phyloP scores from a whole-genome alignment of 805 yeast species.

The Tetrapisispora taiwanensis region DNA sequence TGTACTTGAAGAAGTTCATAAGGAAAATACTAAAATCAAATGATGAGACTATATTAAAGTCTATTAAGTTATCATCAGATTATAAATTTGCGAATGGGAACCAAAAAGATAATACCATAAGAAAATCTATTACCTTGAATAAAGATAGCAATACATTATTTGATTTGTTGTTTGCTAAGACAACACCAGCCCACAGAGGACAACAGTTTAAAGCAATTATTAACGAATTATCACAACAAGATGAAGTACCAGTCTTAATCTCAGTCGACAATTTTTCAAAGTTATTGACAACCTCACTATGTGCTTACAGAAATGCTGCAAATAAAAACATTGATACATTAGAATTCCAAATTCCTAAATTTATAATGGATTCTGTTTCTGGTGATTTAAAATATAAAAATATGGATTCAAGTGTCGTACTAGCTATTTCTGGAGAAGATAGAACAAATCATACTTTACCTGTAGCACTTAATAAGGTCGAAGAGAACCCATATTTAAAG shows the following conservation, averaged over 20 bases:
- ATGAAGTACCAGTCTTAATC: constrained; percentile 46
- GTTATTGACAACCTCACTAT: constrained; percentile 41
- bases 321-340: constrained; percentile 48
- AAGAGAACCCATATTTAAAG: constrained; percentile 48
- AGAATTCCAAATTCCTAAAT: constrained; percentile 54
- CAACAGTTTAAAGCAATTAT: constrained; percentile 45
- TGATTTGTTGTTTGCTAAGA: constrained; percentile 34
- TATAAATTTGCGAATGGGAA: constrained; percentile 28
- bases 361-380: constrained; percentile 42
- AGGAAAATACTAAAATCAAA: constrained; percentile 42
- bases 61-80: constrained; percentile 29
- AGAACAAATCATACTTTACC: constrained; percentile 45
- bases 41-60: constrained; percentile 27
- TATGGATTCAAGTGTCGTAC: constrained; percentile 51
- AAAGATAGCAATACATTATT: constrained; percentile 29
- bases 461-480: constrained; percentile 44
- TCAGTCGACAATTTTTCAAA: constrained; percentile 70
- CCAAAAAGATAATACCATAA: constrained; percentile 22
- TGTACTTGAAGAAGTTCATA: constrained; percentile 55
- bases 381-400: constrained; percentile 41
- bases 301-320: constrained; percentile 50
- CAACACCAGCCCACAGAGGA: constrained; percentile 31
- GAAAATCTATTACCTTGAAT: constrained; percentile 21
- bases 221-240: constrained; percentile 44
- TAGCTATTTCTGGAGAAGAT: constrained; percentile 52